These are phyloP conservation scores for Yamadazyma ubonensis DNA, from an alignment of 805 yeast species.

Conservation along the genomic window DNA sequence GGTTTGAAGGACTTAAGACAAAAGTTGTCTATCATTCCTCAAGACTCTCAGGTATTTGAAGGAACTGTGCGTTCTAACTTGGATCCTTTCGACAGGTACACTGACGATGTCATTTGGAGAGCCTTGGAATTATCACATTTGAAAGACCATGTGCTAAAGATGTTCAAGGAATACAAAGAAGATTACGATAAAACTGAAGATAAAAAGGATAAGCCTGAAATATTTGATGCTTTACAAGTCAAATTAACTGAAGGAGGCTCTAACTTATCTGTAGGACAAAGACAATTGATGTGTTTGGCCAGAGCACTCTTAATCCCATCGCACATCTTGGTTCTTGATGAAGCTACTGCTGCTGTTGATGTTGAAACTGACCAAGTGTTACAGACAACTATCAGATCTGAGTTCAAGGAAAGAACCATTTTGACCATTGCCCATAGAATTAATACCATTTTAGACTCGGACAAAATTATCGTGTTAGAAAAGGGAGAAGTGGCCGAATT, in stretches of 20 bases:
- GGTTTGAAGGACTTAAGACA: conserved; percentile 46
- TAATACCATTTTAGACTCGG: conserved; percentile 81
- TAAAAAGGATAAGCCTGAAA: conserved; percentile 18
- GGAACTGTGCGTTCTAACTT: conserved; percentile 42
- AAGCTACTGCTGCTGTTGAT: conserved; percentile 88
- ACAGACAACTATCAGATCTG: conserved; percentile 74
- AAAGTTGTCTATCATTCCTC: conserved; percentile 44
- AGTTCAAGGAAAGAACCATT: conserved; percentile 74
- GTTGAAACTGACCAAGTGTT: conserved; percentile 77
- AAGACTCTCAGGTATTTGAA: conserved; percentile 47
- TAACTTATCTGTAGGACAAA: conserved; percentile 53
- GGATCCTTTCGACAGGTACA: conserved; percentile 38
- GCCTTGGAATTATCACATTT: conserved; percentile 44
- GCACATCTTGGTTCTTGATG: conserved; percentile 67
- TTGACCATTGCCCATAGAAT: conserved; percentile 83
- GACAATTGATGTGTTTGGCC: conserved; percentile 69
- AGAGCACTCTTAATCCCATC: conserved; percentile 67
- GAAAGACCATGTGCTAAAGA: conserved; percentile 39
- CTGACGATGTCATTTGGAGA: conserved; percentile 41
- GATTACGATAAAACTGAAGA: conserved; percentile 22
- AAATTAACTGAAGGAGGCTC: conserved; percentile 45
- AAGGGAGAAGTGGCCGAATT: conserved; percentile 75
- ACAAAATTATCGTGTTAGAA: conserved; percentile 71
- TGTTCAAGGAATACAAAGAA: conserved; percentile 33
- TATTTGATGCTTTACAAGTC: conserved; percentile 32